Evolutionary conservation across 306 rosid species (phyloP), one percentile per base, ranked within the genome.

Genomic region (Malus sylvestris): DNA sequence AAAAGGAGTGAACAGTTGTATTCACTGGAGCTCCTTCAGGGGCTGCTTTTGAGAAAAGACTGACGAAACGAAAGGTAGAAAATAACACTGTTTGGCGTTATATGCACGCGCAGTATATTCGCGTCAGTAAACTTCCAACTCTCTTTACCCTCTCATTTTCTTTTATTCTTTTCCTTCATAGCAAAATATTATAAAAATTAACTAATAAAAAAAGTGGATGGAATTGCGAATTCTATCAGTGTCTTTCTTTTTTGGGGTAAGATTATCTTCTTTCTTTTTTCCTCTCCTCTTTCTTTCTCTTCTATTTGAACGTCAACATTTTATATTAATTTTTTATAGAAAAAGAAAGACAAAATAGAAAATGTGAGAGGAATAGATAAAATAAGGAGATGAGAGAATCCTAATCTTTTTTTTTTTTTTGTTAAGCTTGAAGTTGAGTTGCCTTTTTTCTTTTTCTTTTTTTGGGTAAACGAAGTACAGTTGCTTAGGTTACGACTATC

Each of bases 71-170:
- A 59, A 27, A n/a, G 45, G 70, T 6, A 4, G 0, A 16, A 18
- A 7, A 4, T 57, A 12, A 35, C n/a, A n/a, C 29, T 18, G 35
- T 35, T 52, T 19, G 20, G 59, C 70, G 73, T 42, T 44, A 15
- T 3, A 2, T 42, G 60, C 81, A 81, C 84, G 77, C 64, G 78
- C 81, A 64, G 38, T 27, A 29, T 38, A 53, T 67, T 62, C 69
- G 76, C 73, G 49, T 62, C 61, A 40, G 15, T 19, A 45, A 67
- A 42, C 46, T 51, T 53, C 33, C 72, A 30, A 46, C 3, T 3
- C 30, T 49, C n/a, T 5, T 14, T 51, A 59, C 49, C 15, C 15
- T 27, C 19, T n/a, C 13, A 20, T 11, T 58, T 52, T 53, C 4
- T 53, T 30, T 52, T 11, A 19, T 38, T 19, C 42, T 30, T 10